These are phyloP conservation scores for Phytophthora colocasiae DNA, from an alignment of 352 stramenopile species.

Conservation along the genomic window DNA sequence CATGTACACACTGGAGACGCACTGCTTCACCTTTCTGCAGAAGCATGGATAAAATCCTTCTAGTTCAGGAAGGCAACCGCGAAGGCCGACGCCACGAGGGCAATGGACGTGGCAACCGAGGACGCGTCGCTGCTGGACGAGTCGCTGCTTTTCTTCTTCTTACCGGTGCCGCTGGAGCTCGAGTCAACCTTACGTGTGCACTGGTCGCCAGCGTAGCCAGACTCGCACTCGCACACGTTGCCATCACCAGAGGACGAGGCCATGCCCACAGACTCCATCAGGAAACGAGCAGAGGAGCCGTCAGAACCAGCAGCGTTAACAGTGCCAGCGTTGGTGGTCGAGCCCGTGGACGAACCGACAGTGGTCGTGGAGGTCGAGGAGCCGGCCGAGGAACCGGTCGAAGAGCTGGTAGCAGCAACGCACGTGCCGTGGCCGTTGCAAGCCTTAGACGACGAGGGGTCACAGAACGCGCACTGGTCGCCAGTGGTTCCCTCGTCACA, in stretches of 20 bases:
- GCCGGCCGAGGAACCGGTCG: conserved; percentile 22
- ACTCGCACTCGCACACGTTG: conserved; percentile 65
- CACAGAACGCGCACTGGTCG: conserved; percentile 75
- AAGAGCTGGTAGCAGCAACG: conserved; percentile 34
- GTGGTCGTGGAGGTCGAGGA: conserved; percentile 26
- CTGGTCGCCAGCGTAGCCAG: conserved; percentile 63
- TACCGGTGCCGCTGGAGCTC: conserved; percentile 27
- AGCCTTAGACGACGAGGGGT: conserved; percentile 55
- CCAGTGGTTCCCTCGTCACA: conserved; percentile 68
- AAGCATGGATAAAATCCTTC: conserved; percentile 14
- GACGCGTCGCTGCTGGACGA: conserved; percentile 37
- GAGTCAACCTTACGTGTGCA: conserved; percentile 63
- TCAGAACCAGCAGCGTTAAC: conserved; percentile 24
- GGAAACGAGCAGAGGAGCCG: conserved; percentile 32
- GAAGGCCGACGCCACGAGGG: conserved; percentile 40
- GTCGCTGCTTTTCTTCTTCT: conserved; percentile 31
- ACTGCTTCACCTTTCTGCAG: conserved; percentile 29
- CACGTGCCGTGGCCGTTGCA: conserved; percentile 73
- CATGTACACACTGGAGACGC: neutral
- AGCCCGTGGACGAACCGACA: conserved; percentile 34
- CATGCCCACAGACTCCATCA: conserved; percentile 39
- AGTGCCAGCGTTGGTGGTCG: conserved; percentile 15
- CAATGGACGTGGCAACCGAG: conserved; percentile 36
- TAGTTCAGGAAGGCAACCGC: conserved; percentile 52
- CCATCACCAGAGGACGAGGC: conserved; percentile 22